Evolutionary conservation across 345 rosid genomes (phyloP), one percentile per base, ranked within the genome.

Genomic region (Pugionium dolabratum): DNA sequence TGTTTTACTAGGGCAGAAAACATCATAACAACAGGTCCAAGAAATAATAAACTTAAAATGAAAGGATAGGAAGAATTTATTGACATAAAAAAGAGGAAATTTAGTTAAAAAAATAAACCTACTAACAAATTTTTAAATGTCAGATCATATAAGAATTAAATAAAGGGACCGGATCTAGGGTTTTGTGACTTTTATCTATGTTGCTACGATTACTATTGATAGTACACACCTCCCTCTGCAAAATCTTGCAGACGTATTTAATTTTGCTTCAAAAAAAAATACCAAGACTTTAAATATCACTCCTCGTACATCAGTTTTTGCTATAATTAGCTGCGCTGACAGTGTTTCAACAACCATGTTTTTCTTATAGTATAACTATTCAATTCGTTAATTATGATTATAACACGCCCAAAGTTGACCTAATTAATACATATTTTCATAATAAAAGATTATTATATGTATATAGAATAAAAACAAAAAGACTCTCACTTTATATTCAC

Each of bases 171-270:
- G 59, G 64, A 61, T 74, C 73, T 67, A 74, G 73, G 77, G 68
- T 30, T 74, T 67, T 67, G 61, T 74, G 72, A 74, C 68, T 65
- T 65, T 64, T 65, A 52, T 65, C 66, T 51, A 44, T 58, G 59
- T 50, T 65, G 66, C 76, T 65, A 47, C 66, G 45, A 52, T n/a
- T 59, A 49, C 67, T 59, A 47, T 32, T 60, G 77, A 73, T 67
- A 67, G 69, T 67, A 67, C 73, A 67, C 29, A 46, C 70, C 45
- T 34, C 62, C 18, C 77, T 41, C 77, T 74, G 73, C 59, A 54
- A 60, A 74, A 61, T 61, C 46, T 66, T 74, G 69, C 64, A 74
- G 77, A 51, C 63, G 67, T 66, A 66, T 59, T 73, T 39, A 73
- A 61, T 61, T 57, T 53, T 60, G 34, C 9, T 66, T 73, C 66